A percentile compares a stretch with the other conserved stretches of the same genome.
These are phyloP conservation scores for Lunularia cruciata DNA, from an alignment of 225 moss, liverwort and hornwort species.

Conservation along the genomic window DNA sequence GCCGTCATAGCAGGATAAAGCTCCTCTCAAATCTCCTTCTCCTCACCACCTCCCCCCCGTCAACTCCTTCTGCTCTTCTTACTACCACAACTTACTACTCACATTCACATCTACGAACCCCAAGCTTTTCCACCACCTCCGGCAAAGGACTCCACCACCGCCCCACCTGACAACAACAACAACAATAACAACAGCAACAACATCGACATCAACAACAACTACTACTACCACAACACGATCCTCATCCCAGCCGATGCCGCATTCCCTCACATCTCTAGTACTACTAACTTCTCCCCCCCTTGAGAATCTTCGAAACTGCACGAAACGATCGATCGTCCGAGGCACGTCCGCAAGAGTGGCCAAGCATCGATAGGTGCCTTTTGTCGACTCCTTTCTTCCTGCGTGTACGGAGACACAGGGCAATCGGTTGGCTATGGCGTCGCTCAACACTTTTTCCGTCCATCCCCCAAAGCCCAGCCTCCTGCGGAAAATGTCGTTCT, in stretches of 20 bases:
- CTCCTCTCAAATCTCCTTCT: not conserved
- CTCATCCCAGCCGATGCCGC: not conserved
- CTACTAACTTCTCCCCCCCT: not conserved
- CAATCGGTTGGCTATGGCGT: constrained; percentile 11
- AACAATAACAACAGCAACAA: too few relatives aligned
- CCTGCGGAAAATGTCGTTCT: not conserved
- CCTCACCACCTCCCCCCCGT: not conserved
- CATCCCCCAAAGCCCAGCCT: not conserved
- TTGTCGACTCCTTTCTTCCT: not conserved
- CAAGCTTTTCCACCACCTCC: not conserved
- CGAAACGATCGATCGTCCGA: constrained; percentile 6
- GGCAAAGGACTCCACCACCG: not conserved
- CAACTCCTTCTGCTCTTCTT: not conserved
- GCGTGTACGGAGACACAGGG: not conserved
- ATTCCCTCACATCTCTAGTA: not conserved
- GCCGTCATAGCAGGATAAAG: too few relatives aligned
- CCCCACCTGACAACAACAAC: not conserved
- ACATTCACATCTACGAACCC: constrained; percentile 1
- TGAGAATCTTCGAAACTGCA: constrained; percentile 11
- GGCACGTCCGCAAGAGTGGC: not conserved
- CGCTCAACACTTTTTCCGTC: not conserved
- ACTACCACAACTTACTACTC: too few relatives aligned
- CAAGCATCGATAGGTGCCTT: not conserved
- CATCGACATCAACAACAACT: too few relatives aligned
- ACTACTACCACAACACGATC: too few relatives aligned